Evolutionary conservation across 2,329 filamentous ascomycete species (phyloP).

Genomic region (Fusarium foetens): DNA sequence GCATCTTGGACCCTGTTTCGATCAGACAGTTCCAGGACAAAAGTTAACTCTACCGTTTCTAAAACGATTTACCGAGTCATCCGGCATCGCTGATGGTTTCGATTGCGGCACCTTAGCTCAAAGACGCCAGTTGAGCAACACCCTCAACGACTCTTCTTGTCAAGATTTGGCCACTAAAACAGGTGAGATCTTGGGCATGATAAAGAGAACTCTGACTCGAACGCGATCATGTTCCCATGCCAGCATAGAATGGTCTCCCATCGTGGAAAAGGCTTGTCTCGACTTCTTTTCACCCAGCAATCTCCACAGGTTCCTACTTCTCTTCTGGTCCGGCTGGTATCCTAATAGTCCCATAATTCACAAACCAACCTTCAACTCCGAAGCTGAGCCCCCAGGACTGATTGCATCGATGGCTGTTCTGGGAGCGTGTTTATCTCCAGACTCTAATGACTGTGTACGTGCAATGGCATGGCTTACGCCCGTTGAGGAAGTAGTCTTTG

Average conservation of each 20-base stretch:
- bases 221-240: background rate
- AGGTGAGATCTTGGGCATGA: background rate
- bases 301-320: background rate
- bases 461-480: background rate
- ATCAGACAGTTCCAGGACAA: background rate
- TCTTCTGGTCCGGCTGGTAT: constrained; percentile 1
- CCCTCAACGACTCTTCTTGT: background rate
- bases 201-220: background rate
- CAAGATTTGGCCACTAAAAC: background rate
- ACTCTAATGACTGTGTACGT: background rate
- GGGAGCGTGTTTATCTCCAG: background rate
- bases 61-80: background rate
- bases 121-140: background rate
- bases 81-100: background rate
- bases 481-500: background rate
- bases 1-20: background rate
- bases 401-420: background rate
- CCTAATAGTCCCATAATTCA: background rate
- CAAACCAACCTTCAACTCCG: background rate
- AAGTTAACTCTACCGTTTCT: background rate
- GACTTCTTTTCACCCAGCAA: background rate
- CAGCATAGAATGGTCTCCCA: background rate
- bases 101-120: background rate
- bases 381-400: background rate
- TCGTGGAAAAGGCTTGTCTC: background rate